A percentile compares a stretch with the other conserved stretches of the same genome.
These are phyloP conservation scores for Microthlaspi erraticum DNA, from an alignment of 345 rosid species.

Conservation along the genomic window DNA sequence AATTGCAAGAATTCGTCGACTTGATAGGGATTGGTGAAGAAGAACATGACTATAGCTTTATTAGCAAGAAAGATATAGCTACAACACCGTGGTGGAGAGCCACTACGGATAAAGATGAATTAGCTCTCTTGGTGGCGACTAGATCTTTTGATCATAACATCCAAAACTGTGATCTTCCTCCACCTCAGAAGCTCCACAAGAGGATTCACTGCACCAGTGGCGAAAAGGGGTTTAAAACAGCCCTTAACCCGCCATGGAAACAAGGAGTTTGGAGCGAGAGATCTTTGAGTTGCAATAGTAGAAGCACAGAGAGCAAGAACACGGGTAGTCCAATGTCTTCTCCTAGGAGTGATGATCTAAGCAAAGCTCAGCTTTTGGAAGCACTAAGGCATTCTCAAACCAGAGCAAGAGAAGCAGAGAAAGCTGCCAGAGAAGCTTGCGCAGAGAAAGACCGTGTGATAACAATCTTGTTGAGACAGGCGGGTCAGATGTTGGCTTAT, in stretches of 20 bases:
- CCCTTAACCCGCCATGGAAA: conserved; percentile 26
- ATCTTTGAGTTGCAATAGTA: conserved; percentile 46
- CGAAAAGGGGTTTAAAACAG: conserved; percentile 32
- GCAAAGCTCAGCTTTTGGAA: conserved; percentile 80
- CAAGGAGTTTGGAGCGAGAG: conserved; percentile 42
- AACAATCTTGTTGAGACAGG: conserved; percentile 83
- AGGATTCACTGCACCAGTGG: conserved; percentile 33
- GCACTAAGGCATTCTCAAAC: conserved; percentile 95
- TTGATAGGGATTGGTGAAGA: conserved; percentile 33
- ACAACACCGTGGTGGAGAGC: conserved; percentile 84
- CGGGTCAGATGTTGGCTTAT: conserved; percentile 88
- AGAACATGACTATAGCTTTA: conserved; percentile 47
- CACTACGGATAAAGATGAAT: conserved; percentile 65
- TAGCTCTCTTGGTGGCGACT: conserved; percentile 80
- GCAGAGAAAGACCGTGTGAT: conserved; percentile 83
- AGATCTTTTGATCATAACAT: conserved; percentile 64
- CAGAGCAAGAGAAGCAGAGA: conserved; percentile 96
- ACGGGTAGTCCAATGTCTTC: conserved; percentile 42
- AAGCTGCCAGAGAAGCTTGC: conserved; percentile 68
- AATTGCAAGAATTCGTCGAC: conserved; percentile 53
- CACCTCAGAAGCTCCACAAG: conserved; percentile 60
- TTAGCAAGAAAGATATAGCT: conserved; percentile 16
- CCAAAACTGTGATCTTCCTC: conserved; percentile 91
- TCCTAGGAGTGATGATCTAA: conserved; percentile 52
- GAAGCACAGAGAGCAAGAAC: conserved; percentile 37